Conservation (phyloP, 2,329 filamentous ascomycete species). For the Aspergillus neoniger region DNA sequence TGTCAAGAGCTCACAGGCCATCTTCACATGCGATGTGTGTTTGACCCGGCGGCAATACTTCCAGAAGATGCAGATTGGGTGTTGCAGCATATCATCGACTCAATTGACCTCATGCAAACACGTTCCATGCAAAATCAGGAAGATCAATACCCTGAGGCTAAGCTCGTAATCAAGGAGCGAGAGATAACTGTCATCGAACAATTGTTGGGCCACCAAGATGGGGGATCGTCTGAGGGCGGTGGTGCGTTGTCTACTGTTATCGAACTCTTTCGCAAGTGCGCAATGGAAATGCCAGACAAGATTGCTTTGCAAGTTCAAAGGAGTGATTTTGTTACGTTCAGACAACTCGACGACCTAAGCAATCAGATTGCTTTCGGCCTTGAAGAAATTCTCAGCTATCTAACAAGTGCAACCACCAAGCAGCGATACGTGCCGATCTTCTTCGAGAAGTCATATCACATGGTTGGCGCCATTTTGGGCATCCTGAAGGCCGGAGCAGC, state of each 20-base stretch:
- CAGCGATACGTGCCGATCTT: conserved; percentile 6
- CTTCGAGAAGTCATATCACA: conserved; percentile 6
- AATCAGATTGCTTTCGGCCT: not conserved
- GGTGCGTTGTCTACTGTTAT: not conserved
- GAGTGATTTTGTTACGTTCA: conserved; percentile 7
- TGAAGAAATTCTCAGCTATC: not conserved
- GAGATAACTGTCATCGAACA: not conserved
- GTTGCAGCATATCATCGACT: conserved; percentile 1
- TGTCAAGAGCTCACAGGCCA: conserved; percentile 7
- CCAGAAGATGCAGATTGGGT: conserved; percentile 7
- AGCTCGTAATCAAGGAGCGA: not conserved
- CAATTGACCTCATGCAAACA: not conserved
- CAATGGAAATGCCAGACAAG: conserved; percentile 4
- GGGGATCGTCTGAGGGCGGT: not conserved
- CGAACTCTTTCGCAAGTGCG: not conserved
- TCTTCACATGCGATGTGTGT: conserved; percentile 2
- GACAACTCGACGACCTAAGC: not conserved
- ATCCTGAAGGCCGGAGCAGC: conserved; percentile 9
- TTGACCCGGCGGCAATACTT: conserved; percentile 4
- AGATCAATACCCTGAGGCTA: not conserved
- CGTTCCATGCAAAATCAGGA: not conserved
- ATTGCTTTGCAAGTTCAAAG: conserved; percentile 12
- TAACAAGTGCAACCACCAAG: not conserved
- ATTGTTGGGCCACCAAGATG: not conserved
- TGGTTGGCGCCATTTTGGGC: conserved; percentile 7